Evolutionary conservation across 305 asterid species (phyloP), one percentile per base, ranked within the genome.

Genomic region (Fraxinus ornus): DNA sequence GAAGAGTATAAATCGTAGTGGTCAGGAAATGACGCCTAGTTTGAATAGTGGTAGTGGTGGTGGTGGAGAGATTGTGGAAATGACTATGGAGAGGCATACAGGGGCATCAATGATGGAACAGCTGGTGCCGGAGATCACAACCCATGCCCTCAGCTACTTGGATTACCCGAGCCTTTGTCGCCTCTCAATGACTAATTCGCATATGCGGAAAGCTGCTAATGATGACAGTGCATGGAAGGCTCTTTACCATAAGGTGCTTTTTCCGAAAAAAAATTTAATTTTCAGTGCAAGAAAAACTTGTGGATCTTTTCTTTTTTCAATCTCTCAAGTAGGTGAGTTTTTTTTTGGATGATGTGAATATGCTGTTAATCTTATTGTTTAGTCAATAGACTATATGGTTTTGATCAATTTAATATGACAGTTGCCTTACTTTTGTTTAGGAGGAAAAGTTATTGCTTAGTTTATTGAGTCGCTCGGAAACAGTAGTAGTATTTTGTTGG

Each of bases 21-120:
- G 84, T 33, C 85, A 78, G 83, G 87, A 76, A 74, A 85, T 78
- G 91, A 79, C 86, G 71, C 86, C 85, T 79, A 74, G 77, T 60
- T 74, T 85, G 81, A 87, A 74, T 80, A 85, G 84, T 6, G 87
- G 78, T 41, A 81, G 80, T 82, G 78, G 78, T 44, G 77, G 81
- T 62, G 70, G 47, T 37, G 81, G 71, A 72, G 90, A 87, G 79
- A 88, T 84, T 44, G 89, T 85, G 71, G 91, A 85, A 75, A 88
- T 87, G 91, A 85, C 87, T 60, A 84, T 77, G 79, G 98, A 95
- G 83, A 90, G 88, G 89, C 94, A 88, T 87, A 89, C 92, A 1
- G 98, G 95, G 68, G 94, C 94, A 12, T 96, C 99, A 78, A 96
- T 96, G 98, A 96, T 96, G 99, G 98, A 96, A 89, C 98, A 93